phyloP scores from a whole-genome alignment of 2,329 filamentous ascomycete genomes.

The Phaeosphaeria sp. region DNA sequence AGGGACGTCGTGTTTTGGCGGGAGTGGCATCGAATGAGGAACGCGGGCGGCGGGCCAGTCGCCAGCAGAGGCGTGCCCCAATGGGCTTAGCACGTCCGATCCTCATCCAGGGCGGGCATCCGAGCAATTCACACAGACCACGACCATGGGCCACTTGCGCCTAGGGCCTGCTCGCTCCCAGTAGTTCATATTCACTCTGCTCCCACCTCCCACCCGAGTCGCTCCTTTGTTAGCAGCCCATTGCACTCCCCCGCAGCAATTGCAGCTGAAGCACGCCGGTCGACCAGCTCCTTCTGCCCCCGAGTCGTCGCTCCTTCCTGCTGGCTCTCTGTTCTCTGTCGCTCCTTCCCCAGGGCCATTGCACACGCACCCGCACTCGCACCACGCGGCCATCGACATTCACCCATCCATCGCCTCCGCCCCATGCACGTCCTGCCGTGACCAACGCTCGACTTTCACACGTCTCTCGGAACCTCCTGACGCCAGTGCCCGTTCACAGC shows the following conservation, averaged over 20 bases:
- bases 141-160: constrained; percentile 4
- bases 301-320: constrained; percentile 23
- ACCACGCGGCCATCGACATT: background rate
- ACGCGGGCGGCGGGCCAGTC: background rate
- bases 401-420: constrained; percentile 11
- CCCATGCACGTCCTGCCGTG: constrained; percentile 22
- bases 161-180: background rate
- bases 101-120: constrained; percentile 15
- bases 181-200: background rate
- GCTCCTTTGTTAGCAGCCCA: constrained; percentile 12
- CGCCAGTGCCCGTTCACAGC: constrained; percentile 8
- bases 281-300: constrained; percentile 16
- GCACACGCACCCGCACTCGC: background rate
- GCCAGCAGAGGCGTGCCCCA: constrained; percentile 11
- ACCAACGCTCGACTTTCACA: background rate
- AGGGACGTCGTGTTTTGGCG: background rate
- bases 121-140: constrained; percentile 27
- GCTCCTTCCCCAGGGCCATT: constrained; percentile 2
- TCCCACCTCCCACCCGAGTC: constrained; percentile 15
- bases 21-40: constrained; percentile 6
- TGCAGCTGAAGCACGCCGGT: constrained; percentile 22
- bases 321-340: too few species aligned
- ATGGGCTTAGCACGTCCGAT: constrained; percentile 17
- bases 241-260: constrained; percentile 8
- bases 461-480: constrained; percentile 6